Percentiles rank a stretch among this genome's conserved stretches.
Conservation (phyloP, 805 yeast genomes). For the Tetrapisispora taiwanensis region DNA sequence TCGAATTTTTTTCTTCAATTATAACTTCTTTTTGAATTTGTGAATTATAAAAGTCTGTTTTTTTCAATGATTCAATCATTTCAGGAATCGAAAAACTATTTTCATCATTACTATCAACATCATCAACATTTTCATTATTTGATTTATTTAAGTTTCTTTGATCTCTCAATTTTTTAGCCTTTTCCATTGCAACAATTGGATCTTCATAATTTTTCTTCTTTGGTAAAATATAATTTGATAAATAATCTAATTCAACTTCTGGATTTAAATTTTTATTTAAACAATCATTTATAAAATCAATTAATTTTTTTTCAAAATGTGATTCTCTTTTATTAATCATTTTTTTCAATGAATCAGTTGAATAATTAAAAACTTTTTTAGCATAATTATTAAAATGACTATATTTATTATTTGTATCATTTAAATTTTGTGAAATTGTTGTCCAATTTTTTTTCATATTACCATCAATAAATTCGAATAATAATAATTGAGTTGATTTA, state of each 20-base stretch:
- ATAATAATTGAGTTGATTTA: constrained; percentile 42
- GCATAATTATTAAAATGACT: constrained; percentile 2
- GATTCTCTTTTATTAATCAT: constrained; percentile 49
- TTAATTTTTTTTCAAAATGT: constrained; percentile 38
- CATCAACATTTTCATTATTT: constrained; percentile 14
- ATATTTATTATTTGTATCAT: constrained; percentile 32
- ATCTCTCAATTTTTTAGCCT: constrained; percentile 15
- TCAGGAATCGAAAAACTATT: constrained; percentile 34
- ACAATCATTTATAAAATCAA: constrained; percentile 28
- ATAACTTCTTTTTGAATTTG: constrained; percentile 52
- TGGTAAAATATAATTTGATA: constrained; percentile 38
- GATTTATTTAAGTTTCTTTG: neutral
- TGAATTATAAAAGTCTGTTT: constrained; percentile 42
- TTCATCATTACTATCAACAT: constrained; percentile 17
- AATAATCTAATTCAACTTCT: constrained; percentile 29
- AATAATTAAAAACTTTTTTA: constrained; percentile 26
- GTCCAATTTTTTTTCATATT: constrained; percentile 40
- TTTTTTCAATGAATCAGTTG: constrained; percentile 47
- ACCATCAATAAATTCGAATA: constrained; percentile 73
- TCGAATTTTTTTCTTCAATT: constrained; percentile 38
- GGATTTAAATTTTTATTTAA: constrained; percentile 32
- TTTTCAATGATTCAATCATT: constrained; percentile 41
- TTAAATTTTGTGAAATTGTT: constrained; percentile 6
- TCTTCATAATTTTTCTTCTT: constrained; percentile 40
- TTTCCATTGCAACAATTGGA: constrained; percentile 51